phyloP scores from a whole-genome alignment of 805 yeast genomes.

The Saccharomyces eubayanus region DNA sequence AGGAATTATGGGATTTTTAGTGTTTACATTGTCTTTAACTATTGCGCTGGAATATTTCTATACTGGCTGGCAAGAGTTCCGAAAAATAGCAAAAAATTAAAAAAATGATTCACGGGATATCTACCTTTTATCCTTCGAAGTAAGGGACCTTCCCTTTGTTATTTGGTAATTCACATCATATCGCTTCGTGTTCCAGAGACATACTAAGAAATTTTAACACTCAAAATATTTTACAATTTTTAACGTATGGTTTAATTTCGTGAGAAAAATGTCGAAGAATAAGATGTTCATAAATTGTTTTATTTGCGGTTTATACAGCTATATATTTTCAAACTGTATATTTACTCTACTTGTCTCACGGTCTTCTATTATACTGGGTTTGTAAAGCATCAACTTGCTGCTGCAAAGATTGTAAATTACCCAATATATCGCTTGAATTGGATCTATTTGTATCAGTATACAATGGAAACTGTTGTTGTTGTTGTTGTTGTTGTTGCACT shows the following conservation, averaged over 20 bases:
- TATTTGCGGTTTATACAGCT: not conserved
- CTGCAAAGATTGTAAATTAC: slow-evolving; percentile 58
- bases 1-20: slow-evolving; percentile 47
- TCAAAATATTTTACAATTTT: not conserved
- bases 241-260: not conserved
- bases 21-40: slow-evolving; percentile 39
- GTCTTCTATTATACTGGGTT: slow-evolving; percentile 16
- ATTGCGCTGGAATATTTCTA: slow-evolving; percentile 33
- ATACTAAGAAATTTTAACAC: not conserved
- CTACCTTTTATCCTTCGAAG: not conserved
- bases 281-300: not conserved
- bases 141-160: not conserved
- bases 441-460: slow-evolving; percentile 26
- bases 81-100: slow-evolving; percentile 38
- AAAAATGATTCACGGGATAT: not conserved
- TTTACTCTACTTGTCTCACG: not conserved
- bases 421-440: slow-evolving; percentile 41
- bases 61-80: slow-evolving; percentile 69
- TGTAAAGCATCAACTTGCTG: slow-evolving; percentile 57
- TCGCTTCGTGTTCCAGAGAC: not conserved
- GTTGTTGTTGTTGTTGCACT: slow-evolving; percentile 9
- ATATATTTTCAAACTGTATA: too few relatives aligned
- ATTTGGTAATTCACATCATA: not conserved
- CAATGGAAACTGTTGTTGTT: slow-evolving; percentile 13
- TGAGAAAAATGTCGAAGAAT: not conserved